Base-by-base conservation (phyloP, 495 filamentous ascomycete genomes). In the Copromyces sp. region DNA sequence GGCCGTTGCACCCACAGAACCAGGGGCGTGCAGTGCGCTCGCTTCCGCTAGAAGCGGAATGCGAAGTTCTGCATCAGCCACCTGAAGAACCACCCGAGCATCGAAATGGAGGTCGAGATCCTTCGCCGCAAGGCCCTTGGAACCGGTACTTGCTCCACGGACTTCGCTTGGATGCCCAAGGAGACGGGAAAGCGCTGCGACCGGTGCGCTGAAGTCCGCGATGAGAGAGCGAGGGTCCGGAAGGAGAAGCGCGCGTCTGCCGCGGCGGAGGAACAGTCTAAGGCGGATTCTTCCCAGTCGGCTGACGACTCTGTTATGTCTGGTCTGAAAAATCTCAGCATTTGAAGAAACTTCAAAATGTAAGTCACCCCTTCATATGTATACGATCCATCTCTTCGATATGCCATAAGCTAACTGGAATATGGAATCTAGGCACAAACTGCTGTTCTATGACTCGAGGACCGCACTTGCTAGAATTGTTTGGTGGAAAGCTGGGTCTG, bases 381-480 rank as follows among this genome's bases (percentile, higher is more conserved):
- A n/a, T n/a, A n/a, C n/a, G n/a, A n/a, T n/a, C n/a, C n/a, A n/a
- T n/a, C n/a, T n/a, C n/a, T n/a, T n/a, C n/a, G n/a, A 24, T 20
- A 11, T 47, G 0, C n/a, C n/a, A n/a, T n/a, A n/a, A 47, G 20
- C 44, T 47, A 47, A 47, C 3, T 20, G n/a, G 3, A 0, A 24
- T 24, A 41, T 8, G 5, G 4, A 4, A 44, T 47, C 0, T 5
- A 47, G 44, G 44, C 8, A 0, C 8, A 3, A 20, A 20, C 1
- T 9, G 8, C 17, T 47, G n/a, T 3, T 47, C 9, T 20, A 0
- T 20, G 0, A 47, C 3, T 47, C 1, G 44, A 20, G 1, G 2
- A 20, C 0, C 0, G 9, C 0, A 11, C 44, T 47, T 47, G 0
- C 5, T 20, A 0, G 11, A 0, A 47, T 24, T 47, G 3, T 12